Evolutionary conservation across 2,329 filamentous ascomycete species (phyloP), one percentile per base, ranked within the genome.

Genomic region (Madurella fahalii): DNA sequence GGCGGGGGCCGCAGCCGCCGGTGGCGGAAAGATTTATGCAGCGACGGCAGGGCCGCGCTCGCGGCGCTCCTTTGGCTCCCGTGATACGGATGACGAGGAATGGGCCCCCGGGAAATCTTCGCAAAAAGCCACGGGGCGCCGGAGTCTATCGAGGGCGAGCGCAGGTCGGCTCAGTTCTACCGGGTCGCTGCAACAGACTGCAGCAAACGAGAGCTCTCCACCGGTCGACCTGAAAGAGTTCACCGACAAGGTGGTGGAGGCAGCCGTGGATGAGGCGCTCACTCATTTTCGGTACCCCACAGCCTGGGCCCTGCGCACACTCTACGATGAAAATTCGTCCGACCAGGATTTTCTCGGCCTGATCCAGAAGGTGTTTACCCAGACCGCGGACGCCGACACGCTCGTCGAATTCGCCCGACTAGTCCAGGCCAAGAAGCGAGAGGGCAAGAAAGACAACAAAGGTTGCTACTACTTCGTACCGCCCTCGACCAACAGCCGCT

Each of bases 261-360:
- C 69, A 32, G 81, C 81, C n/a, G 79, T 85, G 31, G 76, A 82
- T 9, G 76, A 83, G 63, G 82, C 82, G 5, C 67, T 86, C 47
- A 71, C 74, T 56, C 75, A 80, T 63, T 74, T 74, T 58, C 79
- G 80, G 55, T 85, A 82, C 65, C 80, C 81, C 51, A 85, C 82
- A 9, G 83, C 83, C 2, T 85, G 77, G 72, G 82, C 83, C 41
- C 72, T 86, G 56, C 75, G 81, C 50, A 77, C 75, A 13, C 72
- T 85, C 56, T 85, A 83, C 67, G 81, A 85, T 60, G 80, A 85
- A 64, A 76, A 78, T 56, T 73, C 73, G 43, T 67, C 70, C 40
- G 74, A 84, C 60, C 68, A 74, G 15, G 70, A 71, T 37, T 82
- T 84, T 62, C 71, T 85, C 54, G 69, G 73, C 58, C 77, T 85